Conservation (phyloP, 2,329 filamentous ascomycete species). For the Trichoderma simmonsii region DNA sequence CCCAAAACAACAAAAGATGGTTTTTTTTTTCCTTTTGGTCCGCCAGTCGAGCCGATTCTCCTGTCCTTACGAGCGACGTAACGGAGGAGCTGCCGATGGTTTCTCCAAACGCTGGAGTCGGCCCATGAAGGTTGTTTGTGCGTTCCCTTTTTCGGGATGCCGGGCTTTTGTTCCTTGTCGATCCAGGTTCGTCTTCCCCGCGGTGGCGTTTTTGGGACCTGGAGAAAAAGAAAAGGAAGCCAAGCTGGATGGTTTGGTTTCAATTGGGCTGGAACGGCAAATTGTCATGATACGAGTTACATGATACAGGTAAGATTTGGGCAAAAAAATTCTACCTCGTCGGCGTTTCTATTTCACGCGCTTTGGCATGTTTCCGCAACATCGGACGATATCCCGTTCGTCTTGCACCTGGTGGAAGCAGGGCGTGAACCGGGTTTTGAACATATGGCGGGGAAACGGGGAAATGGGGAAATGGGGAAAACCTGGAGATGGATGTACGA, state of each 20-base stretch:
- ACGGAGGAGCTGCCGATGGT: background rate
- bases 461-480: constrained; percentile 16
- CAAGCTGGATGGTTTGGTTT: background rate
- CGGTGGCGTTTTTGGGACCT: background rate
- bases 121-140: background rate
- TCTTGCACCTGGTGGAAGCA: background rate
- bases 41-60: constrained; percentile 1
- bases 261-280: constrained; percentile 3
- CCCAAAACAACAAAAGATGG: background rate
- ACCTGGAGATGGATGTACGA: constrained; percentile 4
- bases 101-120: background rate
- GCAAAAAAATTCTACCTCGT: background rate
- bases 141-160: background rate
- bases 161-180: background rate
- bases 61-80: constrained; percentile 1
- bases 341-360: constrained; percentile 12
- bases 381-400: background rate
- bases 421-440: constrained; percentile 6
- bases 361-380: background rate
- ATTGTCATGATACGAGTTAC: constrained; percentile 2
- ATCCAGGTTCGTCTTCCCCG: constrained; percentile 1
- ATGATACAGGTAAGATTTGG: background rate
- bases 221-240: background rate
- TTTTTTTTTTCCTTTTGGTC: background rate
- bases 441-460: constrained; percentile 13